Evolutionary conservation across 106 monocot genomes (phyloP).

Genomic region (Acorus gramineus): DNA sequence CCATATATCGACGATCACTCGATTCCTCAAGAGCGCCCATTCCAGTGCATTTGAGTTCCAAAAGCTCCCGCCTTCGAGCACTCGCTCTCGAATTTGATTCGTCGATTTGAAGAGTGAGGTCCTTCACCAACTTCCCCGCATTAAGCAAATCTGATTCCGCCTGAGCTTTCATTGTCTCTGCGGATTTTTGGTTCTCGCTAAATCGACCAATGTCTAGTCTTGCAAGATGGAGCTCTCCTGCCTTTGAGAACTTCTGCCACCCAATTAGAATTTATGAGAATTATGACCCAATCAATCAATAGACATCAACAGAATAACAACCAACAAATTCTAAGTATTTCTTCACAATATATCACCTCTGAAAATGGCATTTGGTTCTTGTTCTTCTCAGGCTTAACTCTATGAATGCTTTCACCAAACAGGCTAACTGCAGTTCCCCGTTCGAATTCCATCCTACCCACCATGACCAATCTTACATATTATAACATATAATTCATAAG

Average conservation of each 20-base stretch:
- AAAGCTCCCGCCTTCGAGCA: slow-evolving; percentile 14
- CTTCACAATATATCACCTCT: slow-evolving; percentile 9
- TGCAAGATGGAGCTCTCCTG: slow-evolving; percentile 15
- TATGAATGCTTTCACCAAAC: slow-evolving; percentile 29
- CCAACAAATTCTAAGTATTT: too few relatives aligned
- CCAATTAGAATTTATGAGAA: neutral
- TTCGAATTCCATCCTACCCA: slow-evolving; percentile 15
- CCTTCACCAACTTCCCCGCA: slow-evolving; percentile 18
- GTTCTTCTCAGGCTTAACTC: slow-evolving; percentile 13
- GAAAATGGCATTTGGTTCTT: neutral
- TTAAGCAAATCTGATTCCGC: slow-evolving; percentile 27
- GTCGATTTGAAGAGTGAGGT: slow-evolving; percentile 22
- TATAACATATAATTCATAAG: too few relatives aligned
- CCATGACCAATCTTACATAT: neutral
- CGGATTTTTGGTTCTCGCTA: neutral
- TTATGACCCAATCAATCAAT: neutral
- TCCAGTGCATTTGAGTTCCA: neutral
- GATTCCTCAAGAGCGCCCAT: neutral
- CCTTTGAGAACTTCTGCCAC: slow-evolving; percentile 6
- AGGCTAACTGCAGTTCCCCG: slow-evolving; percentile 19
- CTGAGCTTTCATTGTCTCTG: slow-evolving; percentile 21
- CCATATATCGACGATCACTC: slow-evolving; percentile 3
- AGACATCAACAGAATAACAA: neutral
- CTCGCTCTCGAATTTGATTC: slow-evolving; percentile 18
- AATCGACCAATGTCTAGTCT: slow-evolving; percentile 8